Evolutionary conservation across 805 yeast species (phyloP).

Genomic region (Kluyveromyces starmeri): DNA sequence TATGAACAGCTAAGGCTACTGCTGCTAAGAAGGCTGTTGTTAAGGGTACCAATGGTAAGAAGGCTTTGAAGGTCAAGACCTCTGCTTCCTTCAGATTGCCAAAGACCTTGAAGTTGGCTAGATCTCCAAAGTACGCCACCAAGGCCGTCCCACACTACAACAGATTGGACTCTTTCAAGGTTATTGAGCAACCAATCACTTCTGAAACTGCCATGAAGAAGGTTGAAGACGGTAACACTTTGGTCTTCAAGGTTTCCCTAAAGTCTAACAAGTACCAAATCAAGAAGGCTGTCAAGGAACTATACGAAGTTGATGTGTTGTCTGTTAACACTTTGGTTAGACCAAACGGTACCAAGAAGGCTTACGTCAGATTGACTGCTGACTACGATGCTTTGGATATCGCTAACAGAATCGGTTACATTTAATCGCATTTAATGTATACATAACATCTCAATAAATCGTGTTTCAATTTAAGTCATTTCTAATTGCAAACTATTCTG

Average conservation of each 20-base stretch:
- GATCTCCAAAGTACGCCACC: slow-evolving; percentile 91
- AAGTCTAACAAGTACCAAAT: slow-evolving; percentile 98
- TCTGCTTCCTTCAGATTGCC: slow-evolving; percentile 93
- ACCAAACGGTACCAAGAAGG: slow-evolving; percentile 99
- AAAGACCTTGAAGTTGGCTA: slow-evolving; percentile 89
- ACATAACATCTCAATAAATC: slow-evolving; percentile 6
- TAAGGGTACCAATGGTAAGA: slow-evolving; percentile 91
- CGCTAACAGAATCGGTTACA: slow-evolving; percentile 99
- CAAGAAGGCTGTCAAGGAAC: slow-evolving; percentile 96
- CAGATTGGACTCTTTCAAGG: slow-evolving; percentile 93
- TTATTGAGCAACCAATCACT: slow-evolving; percentile 90
- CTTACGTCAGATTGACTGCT: slow-evolving; percentile 97
- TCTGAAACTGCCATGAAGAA: slow-evolving; percentile 98
- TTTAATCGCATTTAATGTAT: slow-evolving; percentile 41
- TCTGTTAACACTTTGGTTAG: slow-evolving; percentile 95
- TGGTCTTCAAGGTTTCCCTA: slow-evolving; percentile 95
- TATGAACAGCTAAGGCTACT: slow-evolving; percentile 65
- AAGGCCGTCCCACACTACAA: slow-evolving; percentile 96
- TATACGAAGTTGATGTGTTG: slow-evolving; percentile 91
- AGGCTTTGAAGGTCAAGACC: slow-evolving; percentile 90
- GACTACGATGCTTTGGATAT: slow-evolving; percentile 99
- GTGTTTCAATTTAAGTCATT: slow-evolving; percentile 6
- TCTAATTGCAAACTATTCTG: too few species aligned
- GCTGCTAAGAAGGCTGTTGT: slow-evolving; percentile 98
- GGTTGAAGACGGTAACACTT: slow-evolving; percentile 98